Conservation (phyloP, 257 asterid genomes). For the Primulina huaijiensis region DNA sequence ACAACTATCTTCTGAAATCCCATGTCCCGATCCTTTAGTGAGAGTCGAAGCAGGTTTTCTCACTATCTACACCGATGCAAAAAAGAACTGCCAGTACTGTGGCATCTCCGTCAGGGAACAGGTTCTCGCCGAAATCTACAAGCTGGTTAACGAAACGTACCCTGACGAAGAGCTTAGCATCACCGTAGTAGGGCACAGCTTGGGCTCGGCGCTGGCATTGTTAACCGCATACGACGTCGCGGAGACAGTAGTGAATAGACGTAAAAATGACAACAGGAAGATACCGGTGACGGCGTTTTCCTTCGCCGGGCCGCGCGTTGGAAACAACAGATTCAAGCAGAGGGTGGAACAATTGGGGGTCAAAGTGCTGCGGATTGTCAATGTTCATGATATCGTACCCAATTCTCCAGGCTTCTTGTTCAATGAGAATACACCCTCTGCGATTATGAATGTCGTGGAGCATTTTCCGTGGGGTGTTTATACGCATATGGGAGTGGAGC, state of each 20-base stretch:
- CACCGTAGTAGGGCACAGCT: conserved; percentile 41
- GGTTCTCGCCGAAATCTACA: conserved; percentile 28
- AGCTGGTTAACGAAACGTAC: conserved; percentile 33
- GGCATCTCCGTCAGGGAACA: conserved; percentile 40
- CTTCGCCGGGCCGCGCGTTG: conserved; percentile 55
- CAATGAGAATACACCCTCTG: conserved; percentile 36
- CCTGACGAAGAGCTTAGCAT: conserved; percentile 40
- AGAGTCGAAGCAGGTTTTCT: conserved; percentile 48
- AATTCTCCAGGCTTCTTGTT: conserved; percentile 43
- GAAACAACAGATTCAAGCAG: conserved; percentile 43
- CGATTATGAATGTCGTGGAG: conserved; percentile 29
- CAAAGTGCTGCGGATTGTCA: conserved; percentile 49
- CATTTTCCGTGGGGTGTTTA: conserved; percentile 47
- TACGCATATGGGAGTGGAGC: conserved; percentile 49
- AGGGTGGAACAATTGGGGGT: conserved; percentile 39
- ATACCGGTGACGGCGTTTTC: conserved; percentile 40
- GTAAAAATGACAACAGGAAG: background rate
- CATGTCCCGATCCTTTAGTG: conserved; percentile 34
- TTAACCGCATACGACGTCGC: conserved; percentile 41
- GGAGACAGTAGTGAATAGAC: conserved; percentile 32
- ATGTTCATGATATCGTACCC: conserved; percentile 48
- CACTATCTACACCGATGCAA: conserved; percentile 42
- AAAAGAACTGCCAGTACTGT: conserved; percentile 33
- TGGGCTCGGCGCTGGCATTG: conserved; percentile 42
- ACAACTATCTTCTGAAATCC: conserved; percentile 33